These are phyloP conservation scores for Nadsonia fulvescens DNA, from an alignment of 805 yeast species.

Conservation along the genomic window DNA sequence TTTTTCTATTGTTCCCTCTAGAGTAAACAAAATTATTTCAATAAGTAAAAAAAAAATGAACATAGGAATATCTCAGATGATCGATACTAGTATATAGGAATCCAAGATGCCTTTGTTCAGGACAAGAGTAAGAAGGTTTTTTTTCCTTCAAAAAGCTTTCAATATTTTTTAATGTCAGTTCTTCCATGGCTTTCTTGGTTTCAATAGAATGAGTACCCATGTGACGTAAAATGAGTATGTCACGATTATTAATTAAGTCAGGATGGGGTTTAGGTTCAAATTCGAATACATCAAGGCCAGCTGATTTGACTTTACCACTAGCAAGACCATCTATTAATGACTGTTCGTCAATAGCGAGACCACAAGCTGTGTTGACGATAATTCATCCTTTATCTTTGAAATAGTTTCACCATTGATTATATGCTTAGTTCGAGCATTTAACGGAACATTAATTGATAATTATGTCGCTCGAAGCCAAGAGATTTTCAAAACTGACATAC, in stretches of 20 bases:
- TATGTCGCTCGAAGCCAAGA: conserved; percentile 44
- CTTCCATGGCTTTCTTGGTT: conserved; percentile 53
- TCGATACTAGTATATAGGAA: no score
- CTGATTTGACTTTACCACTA: conserved; percentile 29
- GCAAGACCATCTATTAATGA: conserved; percentile 27
- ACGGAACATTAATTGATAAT: conserved; percentile 60
- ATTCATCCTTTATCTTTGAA: conserved; percentile 31
- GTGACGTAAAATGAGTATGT: conserved; percentile 35
- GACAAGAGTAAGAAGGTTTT: conserved; percentile 54
- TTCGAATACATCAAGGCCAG: conserved; percentile 41
- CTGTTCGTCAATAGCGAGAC: conserved; percentile 37
- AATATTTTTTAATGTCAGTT: conserved; percentile 51
- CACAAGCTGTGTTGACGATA: conserved; percentile 38
- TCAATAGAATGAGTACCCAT: conserved; percentile 23
- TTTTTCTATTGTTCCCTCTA: no score
- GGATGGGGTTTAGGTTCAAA: conserved; percentile 32
- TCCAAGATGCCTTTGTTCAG: no score
- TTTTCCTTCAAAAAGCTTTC: conserved; percentile 39
- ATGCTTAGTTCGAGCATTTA: conserved; percentile 54
- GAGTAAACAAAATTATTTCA: no score
- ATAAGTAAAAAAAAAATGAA: no score
- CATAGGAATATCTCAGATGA: no score
- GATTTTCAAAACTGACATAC: conserved; percentile 53
- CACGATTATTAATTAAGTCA: conserved; percentile 26
- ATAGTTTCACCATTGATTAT: conserved; percentile 25